phyloP scores from a whole-genome alignment of 441 rosid genomes.

The Mallotus repandus region DNA sequence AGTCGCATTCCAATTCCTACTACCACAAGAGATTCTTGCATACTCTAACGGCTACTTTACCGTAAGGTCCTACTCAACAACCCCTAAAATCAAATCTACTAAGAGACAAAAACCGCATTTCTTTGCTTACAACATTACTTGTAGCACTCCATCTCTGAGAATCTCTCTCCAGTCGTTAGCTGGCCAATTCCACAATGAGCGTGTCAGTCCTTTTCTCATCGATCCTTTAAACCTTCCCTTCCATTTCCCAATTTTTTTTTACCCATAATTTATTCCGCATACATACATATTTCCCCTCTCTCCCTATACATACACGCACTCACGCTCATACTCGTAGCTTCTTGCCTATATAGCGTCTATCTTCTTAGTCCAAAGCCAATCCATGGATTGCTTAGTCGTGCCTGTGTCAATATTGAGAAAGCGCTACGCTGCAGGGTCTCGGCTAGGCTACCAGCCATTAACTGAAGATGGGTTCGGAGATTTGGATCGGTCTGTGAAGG shows the following conservation, averaged over 20 bases:
- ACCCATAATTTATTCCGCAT: neutral
- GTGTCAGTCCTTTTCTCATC: conserved; percentile 8
- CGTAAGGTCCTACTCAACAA: neutral
- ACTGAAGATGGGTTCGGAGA: conserved; percentile 28
- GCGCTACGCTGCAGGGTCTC: conserved; percentile 33
- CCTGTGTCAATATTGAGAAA: conserved; percentile 47
- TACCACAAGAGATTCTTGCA: neutral
- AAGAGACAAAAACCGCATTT: neutral
- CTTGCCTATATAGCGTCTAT: too few species aligned
- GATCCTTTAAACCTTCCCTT: neutral
- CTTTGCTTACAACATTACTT: conserved; percentile 21
- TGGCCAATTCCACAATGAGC: conserved; percentile 37
- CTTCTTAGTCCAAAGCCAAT: neutral
- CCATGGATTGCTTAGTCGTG: conserved; percentile 67
- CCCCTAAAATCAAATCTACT: neutral
- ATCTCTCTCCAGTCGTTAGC: conserved; percentile 31
- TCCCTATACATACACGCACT: neutral
- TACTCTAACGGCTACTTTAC: conserved; percentile 17
- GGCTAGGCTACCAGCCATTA: conserved; percentile 45
- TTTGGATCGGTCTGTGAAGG: conserved; percentile 41
- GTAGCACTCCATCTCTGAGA: neutral
- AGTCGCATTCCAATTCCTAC: conserved; percentile 1
- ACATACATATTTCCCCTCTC: neutral
- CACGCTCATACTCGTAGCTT: too few species aligned
- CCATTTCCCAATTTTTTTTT: neutral